Evolutionary conservation across 2,329 filamentous ascomycete genomes (phyloP).

Genomic region (Triangularia setosa): DNA sequence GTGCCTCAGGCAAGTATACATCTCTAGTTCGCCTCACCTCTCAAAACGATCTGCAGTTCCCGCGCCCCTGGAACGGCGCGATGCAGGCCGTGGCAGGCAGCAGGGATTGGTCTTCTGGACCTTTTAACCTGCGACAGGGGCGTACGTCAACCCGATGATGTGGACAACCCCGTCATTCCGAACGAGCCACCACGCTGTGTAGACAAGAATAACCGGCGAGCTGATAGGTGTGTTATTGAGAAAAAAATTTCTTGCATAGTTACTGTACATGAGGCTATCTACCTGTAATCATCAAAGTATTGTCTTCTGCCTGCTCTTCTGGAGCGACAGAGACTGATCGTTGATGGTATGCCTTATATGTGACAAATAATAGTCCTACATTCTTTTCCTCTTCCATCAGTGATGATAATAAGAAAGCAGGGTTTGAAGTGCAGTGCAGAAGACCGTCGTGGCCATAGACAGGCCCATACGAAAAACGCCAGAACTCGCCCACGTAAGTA

Average conservation of each 20-base stretch:
- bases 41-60: background rate
- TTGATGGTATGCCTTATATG: too few relatives aligned
- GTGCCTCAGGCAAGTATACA: slow-evolving; percentile 17
- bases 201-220: background rate
- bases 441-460: background rate
- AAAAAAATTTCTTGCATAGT: background rate
- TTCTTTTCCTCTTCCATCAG: background rate
- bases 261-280: background rate
- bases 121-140: background rate
- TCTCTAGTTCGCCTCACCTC: slow-evolving; percentile 1
- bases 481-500: slow-evolving; percentile 1
- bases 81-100: slow-evolving; percentile 7
- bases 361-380: background rate
- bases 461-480: background rate
- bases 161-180: background rate
- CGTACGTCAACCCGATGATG: slow-evolving; percentile 10
- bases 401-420: background rate
- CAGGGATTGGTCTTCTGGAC: slow-evolving; percentile 1
- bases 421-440: background rate
- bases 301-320: background rate
- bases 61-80: background rate
- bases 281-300: background rate
- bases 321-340: background rate
- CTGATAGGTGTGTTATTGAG: background rate
- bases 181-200: background rate